Base-by-base conservation (phyloP, 306 rosid species). In the Bauhinia variegata region DNA sequence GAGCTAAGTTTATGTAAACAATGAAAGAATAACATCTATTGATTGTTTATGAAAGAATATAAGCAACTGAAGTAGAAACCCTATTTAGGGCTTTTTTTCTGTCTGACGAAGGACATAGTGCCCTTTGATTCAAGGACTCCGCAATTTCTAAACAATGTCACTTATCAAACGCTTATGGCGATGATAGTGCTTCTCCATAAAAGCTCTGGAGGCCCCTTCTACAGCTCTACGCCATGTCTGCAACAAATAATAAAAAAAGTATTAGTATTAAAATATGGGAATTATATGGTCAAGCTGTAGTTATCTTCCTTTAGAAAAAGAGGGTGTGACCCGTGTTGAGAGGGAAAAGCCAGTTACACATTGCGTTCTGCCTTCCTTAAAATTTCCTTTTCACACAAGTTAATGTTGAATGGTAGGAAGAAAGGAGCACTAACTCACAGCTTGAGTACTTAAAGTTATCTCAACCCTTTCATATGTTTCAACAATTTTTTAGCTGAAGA, bases 181-280 rank as follows among this genome's bases (percentile, higher is more conserved):
- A 71, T 89, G 79, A 75, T 88, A 93, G 65, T 93, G 98, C 66
- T 83, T 89, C 78, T 89, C 98, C 63, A 86, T 78, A 71, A 93
- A 86, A 49, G 86, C 84, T 79, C 81, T 88, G 41, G 96, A 93
- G 14, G 96, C 96, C 23, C 93, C 91, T 78, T 89, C 87, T 5
- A 88, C 79, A 14, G 96, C 84, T 80, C 81, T 86, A 46, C 86
- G 85, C 98, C 96, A 93, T 50, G 93, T 83, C 98, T 89, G 80
- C 80, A 55, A 64, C 31, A 67, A 71, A 7, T 43, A 51, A 18
- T 14, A 7, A 41, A 34, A 34, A 39, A 11, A 67, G 6, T 36
- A 48, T 12, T 31, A 17, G 53, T 5, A 30, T 15, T 63, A 15
- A 48, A 15, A 5, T 48, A 48, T 3, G 28, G 1, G 23, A 32